phyloP scores from a whole-genome alignment of 2,329 filamentous ascomycete species.

The Pseudopyrenochaeta lycopersici region DNA sequence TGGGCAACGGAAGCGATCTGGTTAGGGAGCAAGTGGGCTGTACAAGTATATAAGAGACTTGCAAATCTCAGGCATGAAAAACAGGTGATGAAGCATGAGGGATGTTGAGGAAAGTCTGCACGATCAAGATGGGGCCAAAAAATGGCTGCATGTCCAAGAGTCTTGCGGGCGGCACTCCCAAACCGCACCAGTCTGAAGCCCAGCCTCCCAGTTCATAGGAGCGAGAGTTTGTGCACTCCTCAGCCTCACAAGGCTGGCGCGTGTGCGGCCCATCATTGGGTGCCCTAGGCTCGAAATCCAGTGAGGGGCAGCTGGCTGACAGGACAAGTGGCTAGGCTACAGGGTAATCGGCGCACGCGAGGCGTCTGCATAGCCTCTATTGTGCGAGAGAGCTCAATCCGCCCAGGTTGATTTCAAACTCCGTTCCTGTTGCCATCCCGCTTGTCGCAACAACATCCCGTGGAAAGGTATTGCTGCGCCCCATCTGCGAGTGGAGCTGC shows the following conservation, averaged over 20 bases:
- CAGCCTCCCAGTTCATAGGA: conserved; percentile 13
- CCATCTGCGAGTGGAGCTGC: conserved; percentile 25
- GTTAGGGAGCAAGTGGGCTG: conserved; percentile 10
- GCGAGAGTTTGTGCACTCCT: conserved; percentile 21
- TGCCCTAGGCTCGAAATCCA: conserved; percentile 25
- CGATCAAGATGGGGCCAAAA: conserved; percentile 19
- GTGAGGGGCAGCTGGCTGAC: conserved; percentile 32
- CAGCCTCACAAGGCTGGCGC: conserved; percentile 29
- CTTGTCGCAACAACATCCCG: conserved; percentile 28
- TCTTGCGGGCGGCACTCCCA: conserved; percentile 13
- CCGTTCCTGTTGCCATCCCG: conserved; percentile 27
- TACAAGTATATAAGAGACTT: conserved; percentile 25
- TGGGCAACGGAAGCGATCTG: conserved; percentile 20
- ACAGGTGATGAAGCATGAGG: conserved; percentile 25
- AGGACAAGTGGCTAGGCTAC: conserved; percentile 28
- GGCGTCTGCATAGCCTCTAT: conserved; percentile 39
- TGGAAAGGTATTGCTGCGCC: conserved; percentile 31
- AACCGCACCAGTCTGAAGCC: conserved; percentile 29
- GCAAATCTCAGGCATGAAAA: conserved; percentile 20
- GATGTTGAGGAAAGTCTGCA: conserved; percentile 13
- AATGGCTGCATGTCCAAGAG: conserved; percentile 14
- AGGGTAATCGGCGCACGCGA: conserved; percentile 19
- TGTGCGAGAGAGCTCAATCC: conserved; percentile 12
- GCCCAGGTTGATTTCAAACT: conserved; percentile 25
- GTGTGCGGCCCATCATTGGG: conserved; percentile 23